Evolutionary conservation across 2,329 filamentous ascomycete species (phyloP), one percentile per base, ranked within the genome.

Genomic region (Diaporthe sp.): DNA sequence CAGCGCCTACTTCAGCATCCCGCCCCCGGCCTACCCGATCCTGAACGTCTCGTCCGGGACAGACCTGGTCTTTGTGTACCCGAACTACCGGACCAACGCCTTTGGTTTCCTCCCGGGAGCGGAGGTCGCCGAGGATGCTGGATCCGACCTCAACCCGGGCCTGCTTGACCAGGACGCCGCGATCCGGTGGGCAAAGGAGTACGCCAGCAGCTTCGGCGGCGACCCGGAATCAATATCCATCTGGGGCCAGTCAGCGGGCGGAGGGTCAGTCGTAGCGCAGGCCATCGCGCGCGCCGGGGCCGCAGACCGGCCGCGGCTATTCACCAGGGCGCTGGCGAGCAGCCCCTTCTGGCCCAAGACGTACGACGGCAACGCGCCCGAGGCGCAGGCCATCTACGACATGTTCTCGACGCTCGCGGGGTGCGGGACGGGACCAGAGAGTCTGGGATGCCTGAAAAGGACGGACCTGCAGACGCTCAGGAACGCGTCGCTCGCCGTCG

Each of bases 311-410:
- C 61, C 66, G 50, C 53, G 39, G 27, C 72, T 78, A 22, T 79
- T 82, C 76, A 72, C 66, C 39, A 75, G 75, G 32, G 80, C 80
- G 22, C 78, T 81, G 71, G 78, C 79, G 15, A 88, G 84, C 75
- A 88, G 85, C 10, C 90, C 89, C 0, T 91, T 89, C 79, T 91
- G 89, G 89, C 87, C 88, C 1, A 90, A 90, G 79, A 90, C 88
- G 19, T 90, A 91, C 79, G 78, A 79, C 10, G 87, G 88, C 78
- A 85, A 90, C 76, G 82, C 82, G 6, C 81, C 84, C 0, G 84
- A 90, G 79, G 86, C 88, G 1, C 88, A 91, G 77, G 83, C 78
- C 12, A 81, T 90, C 0, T 91, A 89, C 77, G 81, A 85, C 61
- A 80, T 81, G 37, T 82, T 90, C 10, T 84, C 84, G 1, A 80